Evolutionary conservation across 257 asterid species (phyloP).

Genomic region (Fraxinus cuspidata): DNA sequence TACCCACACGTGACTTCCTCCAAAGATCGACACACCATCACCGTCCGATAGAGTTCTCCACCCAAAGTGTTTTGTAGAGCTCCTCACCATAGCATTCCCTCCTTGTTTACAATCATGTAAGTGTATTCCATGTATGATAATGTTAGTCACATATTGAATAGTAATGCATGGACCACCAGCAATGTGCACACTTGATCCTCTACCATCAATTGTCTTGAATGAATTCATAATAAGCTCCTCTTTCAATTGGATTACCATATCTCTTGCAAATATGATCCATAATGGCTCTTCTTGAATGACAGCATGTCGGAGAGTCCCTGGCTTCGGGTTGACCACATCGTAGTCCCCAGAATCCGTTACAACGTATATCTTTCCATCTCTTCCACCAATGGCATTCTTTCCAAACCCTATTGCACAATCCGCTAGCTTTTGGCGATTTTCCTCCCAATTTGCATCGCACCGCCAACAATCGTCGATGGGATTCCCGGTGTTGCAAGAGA

Average conservation of each 20-base stretch:
- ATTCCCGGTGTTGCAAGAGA: constrained; percentile 60
- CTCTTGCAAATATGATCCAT: constrained; percentile 63
- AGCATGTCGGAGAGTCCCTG: constrained; percentile 60
- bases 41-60: constrained; percentile 64
- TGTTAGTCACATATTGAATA: constrained; percentile 56
- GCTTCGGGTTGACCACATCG: constrained; percentile 53
- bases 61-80: constrained; percentile 57
- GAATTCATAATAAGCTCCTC: constrained; percentile 68
- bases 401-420: constrained; percentile 71
- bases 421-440: constrained; percentile 52
- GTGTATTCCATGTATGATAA: constrained; percentile 59
- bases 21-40: constrained; percentile 66
- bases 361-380: constrained; percentile 57
- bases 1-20: constrained; percentile 65
- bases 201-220: constrained; percentile 66
- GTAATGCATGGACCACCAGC: constrained; percentile 71
- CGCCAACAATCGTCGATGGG: constrained; percentile 70
- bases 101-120: constrained; percentile 70
- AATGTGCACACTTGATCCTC: constrained; percentile 68
- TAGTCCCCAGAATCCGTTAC: constrained; percentile 49
- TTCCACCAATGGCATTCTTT: constrained; percentile 59
- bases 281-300: constrained; percentile 55
- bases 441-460: constrained; percentile 56
- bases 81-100: constrained; percentile 64
- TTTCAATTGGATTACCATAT: constrained; percentile 61